These are phyloP conservation scores for Aphanoascus verrucosus DNA, from an alignment of 2,329 filamentous ascomycete species.

Conservation along the genomic window DNA sequence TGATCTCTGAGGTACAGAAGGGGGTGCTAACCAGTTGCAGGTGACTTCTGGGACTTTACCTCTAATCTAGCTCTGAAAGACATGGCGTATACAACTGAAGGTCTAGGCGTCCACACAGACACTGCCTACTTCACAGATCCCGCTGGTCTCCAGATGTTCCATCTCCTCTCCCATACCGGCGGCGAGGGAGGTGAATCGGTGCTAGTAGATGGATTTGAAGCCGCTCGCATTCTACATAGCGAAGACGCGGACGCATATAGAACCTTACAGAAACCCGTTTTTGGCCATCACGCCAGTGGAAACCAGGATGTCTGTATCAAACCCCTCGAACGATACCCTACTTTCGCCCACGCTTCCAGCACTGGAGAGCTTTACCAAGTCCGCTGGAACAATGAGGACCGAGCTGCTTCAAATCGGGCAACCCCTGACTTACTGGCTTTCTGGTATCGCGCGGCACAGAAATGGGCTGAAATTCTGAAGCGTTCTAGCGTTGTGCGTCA, in stretches of 20 bases:
- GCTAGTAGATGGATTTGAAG: constrained; percentile 77
- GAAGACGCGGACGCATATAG: constrained; percentile 49
- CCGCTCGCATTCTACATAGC: constrained; percentile 49
- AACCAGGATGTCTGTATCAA: constrained; percentile 74
- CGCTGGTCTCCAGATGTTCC: constrained; percentile 82
- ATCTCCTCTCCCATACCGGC: constrained; percentile 67
- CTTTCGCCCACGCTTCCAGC: constrained; percentile 51
- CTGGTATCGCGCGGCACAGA: constrained; percentile 74
- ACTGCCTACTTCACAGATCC: constrained; percentile 94
- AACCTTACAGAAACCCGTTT: constrained; percentile 44
- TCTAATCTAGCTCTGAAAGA: constrained; percentile 80
- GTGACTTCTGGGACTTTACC: constrained; percentile 75
- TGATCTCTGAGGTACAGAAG: not conserved
- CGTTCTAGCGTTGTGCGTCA: constrained; percentile 59
- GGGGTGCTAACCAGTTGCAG: constrained; percentile 21
- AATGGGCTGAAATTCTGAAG: constrained; percentile 61
- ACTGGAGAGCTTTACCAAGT: constrained; percentile 49
- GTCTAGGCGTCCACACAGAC: constrained; percentile 78
- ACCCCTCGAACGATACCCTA: constrained; percentile 58
- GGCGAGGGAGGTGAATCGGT: constrained; percentile 61
- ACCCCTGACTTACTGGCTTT: constrained; percentile 38
- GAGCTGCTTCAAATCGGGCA: constrained; percentile 56
- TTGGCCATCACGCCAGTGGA: constrained; percentile 76
- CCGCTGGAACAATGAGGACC: constrained; percentile 89
- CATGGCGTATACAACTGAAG: constrained; percentile 80